Percentiles rank a stretch among this genome's conserved stretches.
These are phyloP conservation scores for Rutidosis leptorrhynchoides DNA, from an alignment of 129 eudicot genomes.

Conservation along the genomic window DNA sequence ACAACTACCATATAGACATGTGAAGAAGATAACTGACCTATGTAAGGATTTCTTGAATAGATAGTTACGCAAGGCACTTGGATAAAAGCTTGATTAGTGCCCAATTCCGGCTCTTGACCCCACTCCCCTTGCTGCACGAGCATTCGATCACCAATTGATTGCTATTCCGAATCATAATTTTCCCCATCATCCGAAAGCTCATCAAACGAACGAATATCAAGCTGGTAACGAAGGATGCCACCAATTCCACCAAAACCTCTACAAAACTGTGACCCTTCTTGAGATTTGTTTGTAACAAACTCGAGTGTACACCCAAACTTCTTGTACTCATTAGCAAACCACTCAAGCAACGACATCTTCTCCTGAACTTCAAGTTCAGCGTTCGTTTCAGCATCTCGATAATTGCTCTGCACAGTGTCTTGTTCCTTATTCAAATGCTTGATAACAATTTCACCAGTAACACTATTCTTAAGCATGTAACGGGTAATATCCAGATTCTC, in stretches of 20 bases:
- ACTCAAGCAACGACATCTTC: conserved; percentile 30
- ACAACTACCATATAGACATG: not conserved
- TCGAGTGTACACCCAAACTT: conserved; percentile 39
- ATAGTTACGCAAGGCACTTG: not conserved
- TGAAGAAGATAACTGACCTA: conserved; percentile 9
- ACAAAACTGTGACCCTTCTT: conserved; percentile 41
- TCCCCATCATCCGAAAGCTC: conserved; percentile 43
- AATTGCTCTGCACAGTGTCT: conserved; percentile 38
- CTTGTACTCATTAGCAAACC: conserved; percentile 39
- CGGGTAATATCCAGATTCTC: conserved; percentile 38
- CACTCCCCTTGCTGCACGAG: conserved; percentile 24
- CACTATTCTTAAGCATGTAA: conserved; percentile 25
- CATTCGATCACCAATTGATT: conserved; percentile 25
- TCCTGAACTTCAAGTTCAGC: conserved; percentile 43
- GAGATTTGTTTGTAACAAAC: conserved; percentile 45
- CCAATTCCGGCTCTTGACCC: conserved; percentile 26
- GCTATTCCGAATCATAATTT: conserved; percentile 42
- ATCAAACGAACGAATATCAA: conserved; percentile 35
- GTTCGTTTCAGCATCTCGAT: conserved; percentile 22
- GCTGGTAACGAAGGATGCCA: conserved; percentile 43
- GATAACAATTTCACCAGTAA: conserved; percentile 26
- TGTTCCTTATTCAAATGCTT: conserved; percentile 40
- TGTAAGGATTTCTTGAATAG: conserved; percentile 8
- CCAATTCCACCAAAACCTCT: conserved; percentile 49
- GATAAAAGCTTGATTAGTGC: conserved; percentile 1